These are phyloP conservation scores for Salix arbutifolia DNA, from an alignment of 345 rosid species.

Conservation along the genomic window DNA sequence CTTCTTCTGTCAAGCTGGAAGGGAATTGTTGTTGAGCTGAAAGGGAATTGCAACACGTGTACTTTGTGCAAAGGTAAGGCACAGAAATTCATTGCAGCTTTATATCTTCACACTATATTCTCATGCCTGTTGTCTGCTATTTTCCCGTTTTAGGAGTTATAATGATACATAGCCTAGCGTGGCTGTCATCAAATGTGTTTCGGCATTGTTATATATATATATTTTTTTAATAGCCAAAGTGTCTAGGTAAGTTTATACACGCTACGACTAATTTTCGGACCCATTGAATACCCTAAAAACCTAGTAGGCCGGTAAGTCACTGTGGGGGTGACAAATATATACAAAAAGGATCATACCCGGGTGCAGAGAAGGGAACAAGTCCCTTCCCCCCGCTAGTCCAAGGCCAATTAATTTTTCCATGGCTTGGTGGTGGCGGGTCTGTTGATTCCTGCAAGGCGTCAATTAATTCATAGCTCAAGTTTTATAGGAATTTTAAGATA, in stretches of 20 bases:
- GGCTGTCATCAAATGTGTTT: not conserved
- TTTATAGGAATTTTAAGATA: not conserved
- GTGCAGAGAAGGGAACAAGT: too few species aligned
- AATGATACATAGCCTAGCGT: not conserved
- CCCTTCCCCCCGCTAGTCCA: too few species aligned
- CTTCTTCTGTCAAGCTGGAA: not conserved
- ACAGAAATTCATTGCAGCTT: not conserved
- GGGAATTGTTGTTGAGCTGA: not conserved
- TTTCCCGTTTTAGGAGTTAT: not conserved
- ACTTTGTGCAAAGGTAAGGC: not conserved
- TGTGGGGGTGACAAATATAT: too few species aligned
- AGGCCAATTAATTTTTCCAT: not conserved
- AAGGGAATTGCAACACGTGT: not conserved
- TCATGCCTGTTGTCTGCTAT: not conserved
- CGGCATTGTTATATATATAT: too few species aligned
- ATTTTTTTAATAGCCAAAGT: too few species aligned
- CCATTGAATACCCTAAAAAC: too few species aligned
- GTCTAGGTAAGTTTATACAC: accelerated
- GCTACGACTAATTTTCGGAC: too few species aligned
- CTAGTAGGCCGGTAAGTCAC: accelerated
- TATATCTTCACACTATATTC: not conserved
- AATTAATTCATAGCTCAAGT: not conserved
- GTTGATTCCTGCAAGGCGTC: not conserved
- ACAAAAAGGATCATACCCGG: too few species aligned
- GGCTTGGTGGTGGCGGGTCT: not conserved